phyloP scores from a whole-genome alignment of 257 asterid species.

The Forsythia suspensa region DNA sequence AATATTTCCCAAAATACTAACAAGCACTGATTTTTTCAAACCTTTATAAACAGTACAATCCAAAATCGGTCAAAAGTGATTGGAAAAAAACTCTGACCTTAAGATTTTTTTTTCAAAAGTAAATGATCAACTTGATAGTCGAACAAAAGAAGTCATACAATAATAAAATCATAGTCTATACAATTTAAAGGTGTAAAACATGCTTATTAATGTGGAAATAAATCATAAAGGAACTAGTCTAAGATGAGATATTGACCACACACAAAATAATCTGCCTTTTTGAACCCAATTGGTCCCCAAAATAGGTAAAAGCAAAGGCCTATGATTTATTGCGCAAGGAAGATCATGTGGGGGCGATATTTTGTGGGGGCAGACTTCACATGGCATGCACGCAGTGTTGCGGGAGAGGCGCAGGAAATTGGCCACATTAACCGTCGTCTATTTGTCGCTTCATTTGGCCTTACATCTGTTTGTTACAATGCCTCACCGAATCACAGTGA shows the following conservation, averaged over 20 bases:
- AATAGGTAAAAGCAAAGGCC: not conserved
- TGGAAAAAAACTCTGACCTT: too few relatives aligned
- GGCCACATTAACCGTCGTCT: not conserved
- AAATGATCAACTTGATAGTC: too few relatives aligned
- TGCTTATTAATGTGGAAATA: not conserved
- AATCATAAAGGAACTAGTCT: not conserved
- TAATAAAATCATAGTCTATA: not conserved
- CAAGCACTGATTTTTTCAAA: too few relatives aligned
- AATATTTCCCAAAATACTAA: too few relatives aligned
- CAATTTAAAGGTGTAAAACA: not conserved
- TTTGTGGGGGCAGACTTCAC: not conserved
- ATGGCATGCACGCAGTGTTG: not conserved
- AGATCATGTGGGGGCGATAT: not conserved
- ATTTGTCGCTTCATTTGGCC: not conserved
- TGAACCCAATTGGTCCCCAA: not conserved
- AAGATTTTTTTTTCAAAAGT: too few relatives aligned
- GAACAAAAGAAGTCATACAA: not conserved
- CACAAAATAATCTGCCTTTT: not conserved
- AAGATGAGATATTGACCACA: not conserved
- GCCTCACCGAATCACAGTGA: not conserved
- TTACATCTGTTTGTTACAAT: not conserved
- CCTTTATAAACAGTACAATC: too few relatives aligned
- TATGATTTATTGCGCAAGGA: not conserved
- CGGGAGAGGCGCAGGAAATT: not conserved
- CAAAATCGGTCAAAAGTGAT: too few relatives aligned